A percentile compares a stretch with the other conserved stretches of the same genome.
These are phyloP conservation scores for Phytophthora cactorum DNA, from an alignment of 352 stramenopile genomes.

Conservation along the genomic window DNA sequence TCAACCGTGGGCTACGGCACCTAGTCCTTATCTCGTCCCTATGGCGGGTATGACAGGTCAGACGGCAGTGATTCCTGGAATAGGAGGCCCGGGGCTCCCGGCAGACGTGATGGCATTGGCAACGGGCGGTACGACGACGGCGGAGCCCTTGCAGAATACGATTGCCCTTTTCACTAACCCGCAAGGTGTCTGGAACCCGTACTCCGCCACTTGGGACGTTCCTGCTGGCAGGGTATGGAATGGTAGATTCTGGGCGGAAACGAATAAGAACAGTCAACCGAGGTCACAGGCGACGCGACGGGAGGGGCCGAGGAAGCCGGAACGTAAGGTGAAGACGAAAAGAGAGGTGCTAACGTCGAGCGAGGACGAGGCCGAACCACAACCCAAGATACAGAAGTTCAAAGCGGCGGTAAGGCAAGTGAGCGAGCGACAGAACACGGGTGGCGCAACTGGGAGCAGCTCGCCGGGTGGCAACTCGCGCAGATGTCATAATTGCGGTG, in stretches of 20 bases:
- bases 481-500: too few relatives aligned
- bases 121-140: too few relatives aligned
- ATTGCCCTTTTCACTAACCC: constrained; percentile 1
- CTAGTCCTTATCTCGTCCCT: too few relatives aligned
- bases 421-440: background rate
- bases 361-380: background rate
- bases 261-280: background rate
- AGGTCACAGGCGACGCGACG: too few relatives aligned
- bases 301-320: background rate
- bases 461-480: background rate
- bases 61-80: too few relatives aligned
- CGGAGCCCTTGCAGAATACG: too few relatives aligned
- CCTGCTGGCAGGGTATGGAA: constrained; percentile 2
- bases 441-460: background rate
- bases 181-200: background rate
- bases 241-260: constrained; percentile 4
- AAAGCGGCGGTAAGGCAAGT: background rate
- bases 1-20: too few relatives aligned
- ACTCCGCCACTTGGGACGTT: background rate
- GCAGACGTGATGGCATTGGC: too few relatives aligned
- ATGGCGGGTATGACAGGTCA: too few relatives aligned
- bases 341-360: background rate
- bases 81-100: too few relatives aligned
- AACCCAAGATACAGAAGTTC: background rate
- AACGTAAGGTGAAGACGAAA: background rate